Percentiles rank a stretch among this genome's conserved stretches.
Conservation (phyloP, 176 grass and related monocot genomes). For the Leersia perrieri region DNA sequence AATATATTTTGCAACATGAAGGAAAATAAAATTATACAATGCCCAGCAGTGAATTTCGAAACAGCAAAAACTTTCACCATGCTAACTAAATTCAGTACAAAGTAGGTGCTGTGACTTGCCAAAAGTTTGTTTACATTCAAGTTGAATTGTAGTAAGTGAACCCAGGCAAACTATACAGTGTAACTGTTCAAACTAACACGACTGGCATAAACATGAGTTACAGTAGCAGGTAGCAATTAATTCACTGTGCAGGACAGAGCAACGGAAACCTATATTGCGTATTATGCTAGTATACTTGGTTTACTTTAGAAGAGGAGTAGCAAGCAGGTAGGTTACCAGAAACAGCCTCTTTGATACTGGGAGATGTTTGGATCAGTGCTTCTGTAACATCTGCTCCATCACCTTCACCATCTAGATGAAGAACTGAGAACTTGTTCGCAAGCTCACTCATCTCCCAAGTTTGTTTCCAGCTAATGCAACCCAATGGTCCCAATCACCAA, state of each 20-base stretch:
- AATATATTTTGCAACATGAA: neutral
- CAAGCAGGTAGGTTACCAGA: slow-evolving; percentile 28
- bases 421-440: slow-evolving; percentile 46
- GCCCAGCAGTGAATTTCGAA: neutral
- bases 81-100: too few species aligned
- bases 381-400: slow-evolving; percentile 30
- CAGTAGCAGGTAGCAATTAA: too few species aligned
- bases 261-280: neutral
- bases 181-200: neutral
- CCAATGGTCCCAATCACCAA: neutral
- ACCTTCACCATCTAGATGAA: slow-evolving; percentile 41
- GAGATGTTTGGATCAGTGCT: neutral
- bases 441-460: slow-evolving; percentile 38
- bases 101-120: neutral
- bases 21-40: neutral
- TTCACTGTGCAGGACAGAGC: neutral
- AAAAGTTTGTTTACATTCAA: neutral
- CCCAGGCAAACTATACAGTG: neutral
- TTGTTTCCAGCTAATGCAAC: neutral
- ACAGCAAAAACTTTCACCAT: too few species aligned
- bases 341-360: slow-evolving; percentile 1
- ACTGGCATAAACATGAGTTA: neutral
- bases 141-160: neutral
- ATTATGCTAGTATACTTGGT: neutral
- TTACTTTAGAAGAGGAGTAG: neutral